A percentile compares a stretch with the other conserved stretches of the same genome.
phyloP scores from a whole-genome alignment of 352 stramenopile genomes.

The Phytophthora ohioensis region DNA sequence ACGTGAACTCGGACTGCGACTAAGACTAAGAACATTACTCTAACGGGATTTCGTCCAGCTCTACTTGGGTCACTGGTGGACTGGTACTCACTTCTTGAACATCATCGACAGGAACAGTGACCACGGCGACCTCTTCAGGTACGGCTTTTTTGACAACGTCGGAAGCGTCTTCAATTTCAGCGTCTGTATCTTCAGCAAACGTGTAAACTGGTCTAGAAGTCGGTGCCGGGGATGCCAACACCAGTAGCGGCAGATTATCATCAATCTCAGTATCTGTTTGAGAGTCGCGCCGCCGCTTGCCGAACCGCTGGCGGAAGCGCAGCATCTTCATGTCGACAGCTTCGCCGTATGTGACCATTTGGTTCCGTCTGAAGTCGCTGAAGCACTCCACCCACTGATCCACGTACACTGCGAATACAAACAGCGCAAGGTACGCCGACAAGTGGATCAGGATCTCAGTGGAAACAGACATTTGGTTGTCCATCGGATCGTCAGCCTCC shows the following conservation, averaged over 20 bases:
- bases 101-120: constrained; percentile 26
- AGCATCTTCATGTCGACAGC: constrained; percentile 32
- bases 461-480: constrained; percentile 41
- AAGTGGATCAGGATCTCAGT: constrained; percentile 53
- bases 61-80: neutral
- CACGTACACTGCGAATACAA: constrained; percentile 48
- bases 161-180: neutral
- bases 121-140: constrained; percentile 19
- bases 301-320: constrained; percentile 38
- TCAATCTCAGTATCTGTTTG: constrained; percentile 23
- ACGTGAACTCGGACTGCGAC: constrained; percentile 1
- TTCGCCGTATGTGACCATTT: constrained; percentile 43
- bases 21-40: constrained; percentile 5
- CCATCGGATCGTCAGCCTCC: constrained; percentile 6
- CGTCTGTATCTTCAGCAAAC: constrained; percentile 14
- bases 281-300: constrained; percentile 27
- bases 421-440: constrained; percentile 46
- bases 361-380: constrained; percentile 45
- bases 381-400: constrained; percentile 54
- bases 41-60: constrained; percentile 32
- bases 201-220: constrained; percentile 24
- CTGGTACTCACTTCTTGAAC: constrained; percentile 26
- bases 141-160: neutral
- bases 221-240: constrained; percentile 31
- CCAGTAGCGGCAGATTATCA: constrained; percentile 34